Evolutionary conservation across 176 grass and related monocot genomes (phyloP).

Genomic region (Echinochloa phyllopogon): DNA sequence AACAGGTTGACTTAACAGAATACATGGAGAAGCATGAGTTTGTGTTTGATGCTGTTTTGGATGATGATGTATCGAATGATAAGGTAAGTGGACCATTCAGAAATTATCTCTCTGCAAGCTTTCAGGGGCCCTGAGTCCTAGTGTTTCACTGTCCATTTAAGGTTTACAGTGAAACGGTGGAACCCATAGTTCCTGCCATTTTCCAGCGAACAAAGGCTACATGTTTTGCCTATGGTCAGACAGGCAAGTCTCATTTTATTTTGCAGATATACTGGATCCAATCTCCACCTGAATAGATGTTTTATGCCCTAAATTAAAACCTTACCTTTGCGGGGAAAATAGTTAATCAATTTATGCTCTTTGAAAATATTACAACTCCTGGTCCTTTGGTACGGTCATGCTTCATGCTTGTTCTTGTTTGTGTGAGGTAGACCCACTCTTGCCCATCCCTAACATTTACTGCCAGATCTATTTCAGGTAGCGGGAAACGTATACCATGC

Average conservation of each 20-base stretch:
- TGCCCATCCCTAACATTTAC: neutral
- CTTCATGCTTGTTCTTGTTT: neutral
- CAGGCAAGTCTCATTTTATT: conserved; percentile 42
- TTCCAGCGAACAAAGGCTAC: conserved; percentile 69
- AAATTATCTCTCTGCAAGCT: neutral
- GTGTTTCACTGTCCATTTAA: conserved; percentile 25
- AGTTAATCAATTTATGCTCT: neutral
- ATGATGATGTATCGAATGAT: conserved; percentile 68
- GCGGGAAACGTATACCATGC: too few relatives aligned
- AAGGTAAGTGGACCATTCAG: conserved; percentile 46
- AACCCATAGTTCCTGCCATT: conserved; percentile 61
- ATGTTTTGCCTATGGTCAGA: conserved; percentile 74
- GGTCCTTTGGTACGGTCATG: neutral
- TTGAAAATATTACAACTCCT: neutral
- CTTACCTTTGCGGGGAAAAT: neutral
- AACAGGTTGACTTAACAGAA: conserved; percentile 67
- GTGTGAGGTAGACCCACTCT: neutral
- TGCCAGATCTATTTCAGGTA: conserved; percentile 10
- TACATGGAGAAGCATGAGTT: conserved; percentile 71
- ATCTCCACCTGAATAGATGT: neutral
- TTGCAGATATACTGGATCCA: conserved; percentile 20
- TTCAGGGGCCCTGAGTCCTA: neutral
- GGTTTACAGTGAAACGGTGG: conserved; percentile 67
- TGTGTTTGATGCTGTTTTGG: conserved; percentile 62
- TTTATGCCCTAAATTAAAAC: neutral